A percentile compares a stretch with the other conserved stretches of the same genome.
Evolutionary conservation across 106 monocot species (phyloP).

Genomic region (Phalaenopsis equestris): DNA sequence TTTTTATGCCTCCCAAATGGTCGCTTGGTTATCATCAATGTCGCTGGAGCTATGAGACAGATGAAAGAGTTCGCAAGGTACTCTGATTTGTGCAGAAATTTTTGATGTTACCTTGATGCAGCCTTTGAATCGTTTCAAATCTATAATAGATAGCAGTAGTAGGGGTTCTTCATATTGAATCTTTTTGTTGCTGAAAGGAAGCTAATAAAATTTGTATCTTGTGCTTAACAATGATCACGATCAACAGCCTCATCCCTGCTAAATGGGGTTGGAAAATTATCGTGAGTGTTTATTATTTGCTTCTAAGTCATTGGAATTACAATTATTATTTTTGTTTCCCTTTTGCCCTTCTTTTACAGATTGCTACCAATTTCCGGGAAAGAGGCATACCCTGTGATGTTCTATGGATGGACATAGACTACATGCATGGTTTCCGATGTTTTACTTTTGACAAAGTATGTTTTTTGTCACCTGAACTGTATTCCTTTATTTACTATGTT

Average conservation of each 20-base stretch:
- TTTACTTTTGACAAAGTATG: constrained; percentile 93
- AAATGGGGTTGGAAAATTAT: not conserved
- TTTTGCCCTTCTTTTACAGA: constrained; percentile 24
- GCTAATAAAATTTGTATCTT: not conserved
- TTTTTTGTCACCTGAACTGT: not conserved
- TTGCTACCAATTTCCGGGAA: constrained; percentile 85
- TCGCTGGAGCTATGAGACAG: constrained; percentile 87
- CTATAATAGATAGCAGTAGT: not conserved
- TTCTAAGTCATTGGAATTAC: not conserved
- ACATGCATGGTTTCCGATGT: constrained; percentile 98
- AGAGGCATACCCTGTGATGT: constrained; percentile 96
- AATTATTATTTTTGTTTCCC: not conserved
- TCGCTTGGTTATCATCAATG: constrained; percentile 95
- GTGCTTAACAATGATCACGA: not conserved
- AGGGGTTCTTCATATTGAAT: not conserved
- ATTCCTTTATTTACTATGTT: not conserved
- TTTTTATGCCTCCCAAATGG: constrained; percentile 99
- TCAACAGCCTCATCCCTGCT: not conserved
- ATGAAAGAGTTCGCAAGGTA: constrained; percentile 77
- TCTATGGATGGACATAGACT: constrained; percentile 99
- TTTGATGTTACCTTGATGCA: not conserved
- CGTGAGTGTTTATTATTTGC: not conserved
- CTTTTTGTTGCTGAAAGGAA: not conserved
- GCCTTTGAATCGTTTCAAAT: not conserved
- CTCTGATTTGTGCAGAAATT: not conserved